Evolutionary conservation across 2,329 filamentous ascomycete genomes (phyloP).

Genomic region (Aureobasidium subglaciale): DNA sequence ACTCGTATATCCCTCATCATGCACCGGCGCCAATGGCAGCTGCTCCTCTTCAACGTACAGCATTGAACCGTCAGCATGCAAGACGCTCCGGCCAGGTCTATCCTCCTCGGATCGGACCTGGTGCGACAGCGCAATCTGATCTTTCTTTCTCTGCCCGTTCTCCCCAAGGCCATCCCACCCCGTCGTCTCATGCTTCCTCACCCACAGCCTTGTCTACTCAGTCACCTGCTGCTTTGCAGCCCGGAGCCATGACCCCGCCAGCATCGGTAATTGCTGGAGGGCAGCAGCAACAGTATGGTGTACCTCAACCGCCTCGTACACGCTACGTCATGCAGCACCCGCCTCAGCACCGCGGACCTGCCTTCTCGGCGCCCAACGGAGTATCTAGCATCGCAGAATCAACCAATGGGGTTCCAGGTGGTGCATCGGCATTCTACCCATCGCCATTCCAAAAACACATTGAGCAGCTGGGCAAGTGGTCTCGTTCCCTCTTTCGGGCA

Average conservation of each 20-base stretch:
- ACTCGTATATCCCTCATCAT: constrained; percentile 53
- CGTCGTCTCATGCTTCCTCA: constrained; percentile 70
- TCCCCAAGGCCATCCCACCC: constrained; percentile 72
- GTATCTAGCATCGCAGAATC: constrained; percentile 31
- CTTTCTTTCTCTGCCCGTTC: constrained; percentile 45
- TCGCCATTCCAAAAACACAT: constrained; percentile 90
- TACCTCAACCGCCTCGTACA: constrained; percentile 40
- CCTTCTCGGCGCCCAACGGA: constrained; percentile 26
- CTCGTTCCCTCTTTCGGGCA: constrained; percentile 40
- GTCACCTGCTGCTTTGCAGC: constrained; percentile 55
- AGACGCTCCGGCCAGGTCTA: constrained; percentile 30
- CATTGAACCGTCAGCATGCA: constrained; percentile 64
- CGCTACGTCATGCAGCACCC: constrained; percentile 30
- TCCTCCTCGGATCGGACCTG: constrained; percentile 28
- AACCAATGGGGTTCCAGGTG: constrained; percentile 21
- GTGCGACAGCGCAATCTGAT: constrained; percentile 14
- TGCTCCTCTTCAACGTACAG: constrained; percentile 70
- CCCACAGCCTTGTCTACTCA: constrained; percentile 50
- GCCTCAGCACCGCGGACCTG: constrained; percentile 31
- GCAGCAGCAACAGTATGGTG: constrained; percentile 33
- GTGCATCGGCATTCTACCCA: constrained; percentile 60
- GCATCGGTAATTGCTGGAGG: constrained; percentile 48
- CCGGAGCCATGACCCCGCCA: constrained; percentile 56
- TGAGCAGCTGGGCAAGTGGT: constrained; percentile 86
- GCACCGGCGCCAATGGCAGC: constrained; percentile 37